phyloP scores from a whole-genome alignment of 1,139 yeast species.

The Scheffersomyces stambukii region DNA sequence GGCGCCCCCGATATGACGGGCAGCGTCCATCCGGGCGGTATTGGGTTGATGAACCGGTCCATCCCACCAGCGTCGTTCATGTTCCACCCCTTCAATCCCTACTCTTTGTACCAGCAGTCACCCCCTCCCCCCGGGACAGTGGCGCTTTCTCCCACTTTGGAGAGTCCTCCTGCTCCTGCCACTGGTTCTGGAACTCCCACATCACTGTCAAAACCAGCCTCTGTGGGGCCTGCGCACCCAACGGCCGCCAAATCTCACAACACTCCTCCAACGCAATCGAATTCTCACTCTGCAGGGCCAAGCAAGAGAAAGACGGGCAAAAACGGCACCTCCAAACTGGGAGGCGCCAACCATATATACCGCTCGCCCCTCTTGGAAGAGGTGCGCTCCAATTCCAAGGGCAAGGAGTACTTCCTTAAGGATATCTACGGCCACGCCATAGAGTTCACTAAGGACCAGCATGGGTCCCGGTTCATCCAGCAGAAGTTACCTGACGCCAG shows the following conservation, averaged over 20 bases:
- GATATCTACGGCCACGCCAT: slow-evolving; percentile 85
- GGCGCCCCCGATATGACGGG: slow-evolving; percentile 5
- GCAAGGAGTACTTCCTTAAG: slow-evolving; percentile 57
- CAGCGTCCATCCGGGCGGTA: slow-evolving; percentile 27
- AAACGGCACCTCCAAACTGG: slow-evolving; percentile 4
- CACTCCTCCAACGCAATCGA: slow-evolving; percentile 1
- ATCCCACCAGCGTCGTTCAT: slow-evolving; percentile 32
- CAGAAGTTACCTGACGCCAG: slow-evolving; percentile 68
- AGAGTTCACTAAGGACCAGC: slow-evolving; percentile 94
- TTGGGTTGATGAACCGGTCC: slow-evolving; percentile 38
- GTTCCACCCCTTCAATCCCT: slow-evolving; percentile 50
- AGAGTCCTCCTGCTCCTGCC: slow-evolving; percentile 1
- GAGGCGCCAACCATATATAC: slow-evolving; percentile 45
- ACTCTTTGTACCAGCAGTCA: slow-evolving; percentile 36
- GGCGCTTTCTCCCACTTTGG: slow-evolving; percentile 2
- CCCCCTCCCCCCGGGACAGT: slow-evolving; percentile 21
- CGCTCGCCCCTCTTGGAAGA: slow-evolving; percentile 84
- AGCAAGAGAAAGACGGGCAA: slow-evolving; percentile 3
- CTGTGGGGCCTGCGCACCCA: background rate
- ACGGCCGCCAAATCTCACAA: background rate
- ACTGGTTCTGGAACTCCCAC: too few relatives aligned
- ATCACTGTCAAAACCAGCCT: too few relatives aligned
- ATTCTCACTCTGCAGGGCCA: slow-evolving; percentile 1
- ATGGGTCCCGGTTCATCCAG: slow-evolving; percentile 94
- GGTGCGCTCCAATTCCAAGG: slow-evolving; percentile 66